These are phyloP conservation scores for Friedmanniomyces simplex DNA, from an alignment of 495 filamentous ascomycete species.

Conservation along the genomic window DNA sequence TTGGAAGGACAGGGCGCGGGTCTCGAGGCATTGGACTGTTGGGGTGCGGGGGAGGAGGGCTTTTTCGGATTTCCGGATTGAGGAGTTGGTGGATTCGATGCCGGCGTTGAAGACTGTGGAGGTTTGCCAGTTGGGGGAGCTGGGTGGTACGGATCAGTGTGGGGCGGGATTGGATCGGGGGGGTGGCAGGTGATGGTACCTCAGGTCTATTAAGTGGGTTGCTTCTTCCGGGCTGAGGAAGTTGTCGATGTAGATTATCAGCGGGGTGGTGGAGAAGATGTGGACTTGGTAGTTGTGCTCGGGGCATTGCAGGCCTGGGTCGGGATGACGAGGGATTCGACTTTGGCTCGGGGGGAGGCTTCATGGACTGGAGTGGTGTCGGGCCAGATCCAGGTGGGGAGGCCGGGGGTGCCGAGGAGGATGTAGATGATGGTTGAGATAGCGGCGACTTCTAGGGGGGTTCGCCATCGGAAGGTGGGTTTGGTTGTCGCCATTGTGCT, in stretches of 20 bases:
- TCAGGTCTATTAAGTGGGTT: constrained; percentile 33
- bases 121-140: constrained; percentile 41
- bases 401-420: constrained; percentile 11
- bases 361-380: no score
- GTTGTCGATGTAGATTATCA: constrained; percentile 46
- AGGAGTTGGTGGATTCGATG: constrained; percentile 36
- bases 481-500: no score
- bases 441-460: constrained; percentile 10
- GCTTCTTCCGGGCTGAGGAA: constrained; percentile 34
- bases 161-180: no score
- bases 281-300: constrained; percentile 36
- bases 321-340: constrained; percentile 13
- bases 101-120: constrained; percentile 45
- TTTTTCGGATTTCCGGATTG: constrained; percentile 46
- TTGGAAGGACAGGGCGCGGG: constrained; percentile 59
- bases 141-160: constrained; percentile 18
- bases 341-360: constrained; percentile 3
- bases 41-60: constrained; percentile 48
- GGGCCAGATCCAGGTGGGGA: not conserved
- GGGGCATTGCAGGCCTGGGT: constrained; percentile 16
- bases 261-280: constrained; percentile 43
- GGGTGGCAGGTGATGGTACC: constrained; percentile 24
- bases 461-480: constrained; percentile 19
- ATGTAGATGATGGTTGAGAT: constrained; percentile 14
- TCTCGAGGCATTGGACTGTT: constrained; percentile 56